These are phyloP conservation scores for Leccinum pellstonianum DNA, from an alignment of 768 basidiomycete genomes.

Conservation along the genomic window DNA sequence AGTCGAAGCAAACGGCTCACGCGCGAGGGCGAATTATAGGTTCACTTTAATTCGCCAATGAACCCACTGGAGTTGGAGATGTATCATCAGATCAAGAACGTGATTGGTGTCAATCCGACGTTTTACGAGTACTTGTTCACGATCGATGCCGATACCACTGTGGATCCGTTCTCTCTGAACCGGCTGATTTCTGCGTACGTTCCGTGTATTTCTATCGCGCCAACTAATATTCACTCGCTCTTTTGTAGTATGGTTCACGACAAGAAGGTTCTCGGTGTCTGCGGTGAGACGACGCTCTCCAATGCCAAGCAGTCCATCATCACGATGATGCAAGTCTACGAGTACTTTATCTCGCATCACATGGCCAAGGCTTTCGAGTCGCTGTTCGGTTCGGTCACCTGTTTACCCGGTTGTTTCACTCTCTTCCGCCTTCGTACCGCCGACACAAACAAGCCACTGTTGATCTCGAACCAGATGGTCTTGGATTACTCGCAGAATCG, in stretches of 20 bases:
- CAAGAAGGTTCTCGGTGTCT: conserved; percentile 89
- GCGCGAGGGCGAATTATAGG: conserved; percentile 42
- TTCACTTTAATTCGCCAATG: conserved; percentile 97
- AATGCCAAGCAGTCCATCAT: conserved; percentile 94
- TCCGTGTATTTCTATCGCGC: background rate
- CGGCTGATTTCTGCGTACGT: conserved; percentile 85
- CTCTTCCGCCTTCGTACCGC: conserved; percentile 93
- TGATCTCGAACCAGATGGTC: conserved; percentile 89
- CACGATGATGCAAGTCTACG: conserved; percentile 99
- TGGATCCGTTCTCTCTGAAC: conserved; percentile 84
- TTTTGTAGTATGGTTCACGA: conserved; percentile 88
- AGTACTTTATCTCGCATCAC: conserved; percentile 99
- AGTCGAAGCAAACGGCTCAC: background rate
- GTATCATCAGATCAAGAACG: conserved; percentile 99
- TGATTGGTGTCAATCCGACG: conserved; percentile 97
- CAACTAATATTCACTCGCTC: background rate
- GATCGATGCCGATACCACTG: conserved; percentile 94
- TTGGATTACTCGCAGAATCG: conserved; percentile 94
- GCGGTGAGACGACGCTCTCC: conserved; percentile 90
- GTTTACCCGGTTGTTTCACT: conserved; percentile 98
- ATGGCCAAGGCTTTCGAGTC: conserved; percentile 98
- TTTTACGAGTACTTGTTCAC: conserved; percentile 97
- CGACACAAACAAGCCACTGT: conserved; percentile 92
- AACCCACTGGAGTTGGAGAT: conserved; percentile 96
- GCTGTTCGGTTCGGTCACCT: conserved; percentile 96